These are phyloP conservation scores for Aquilaria sinensis DNA, from an alignment of 345 rosid species.

Conservation along the genomic window DNA sequence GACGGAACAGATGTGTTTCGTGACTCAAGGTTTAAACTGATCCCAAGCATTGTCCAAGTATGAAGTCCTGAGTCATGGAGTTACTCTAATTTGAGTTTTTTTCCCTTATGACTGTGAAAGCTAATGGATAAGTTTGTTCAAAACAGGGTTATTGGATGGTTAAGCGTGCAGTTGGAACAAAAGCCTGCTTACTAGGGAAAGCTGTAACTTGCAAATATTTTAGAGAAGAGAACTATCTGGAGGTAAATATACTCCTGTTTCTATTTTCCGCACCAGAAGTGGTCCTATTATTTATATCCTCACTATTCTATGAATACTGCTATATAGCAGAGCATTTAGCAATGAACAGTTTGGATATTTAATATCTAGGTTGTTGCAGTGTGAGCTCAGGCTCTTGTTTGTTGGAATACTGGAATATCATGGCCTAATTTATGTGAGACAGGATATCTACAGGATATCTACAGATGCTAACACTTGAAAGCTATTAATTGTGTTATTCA, in stretches of 20 bases:
- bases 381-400: too few species aligned
- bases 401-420: too few species aligned
- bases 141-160: slow-evolving; percentile 99
- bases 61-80: slow-evolving; percentile 1
- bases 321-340: too few species aligned
- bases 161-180: slow-evolving; percentile 97
- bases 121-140: slow-evolving; percentile 2
- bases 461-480: too few species aligned
- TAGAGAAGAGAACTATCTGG: slow-evolving; percentile 88
- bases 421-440: too few species aligned
- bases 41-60: slow-evolving; percentile 94
- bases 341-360: too few species aligned
- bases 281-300: background rate
- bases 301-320: too few species aligned
- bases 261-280: background rate
- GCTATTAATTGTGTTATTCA: too few species aligned
- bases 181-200: slow-evolving; percentile 94
- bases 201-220: slow-evolving; percentile 94
- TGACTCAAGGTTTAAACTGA: slow-evolving; percentile 83
- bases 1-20: slow-evolving; percentile 84
- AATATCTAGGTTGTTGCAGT: too few species aligned
- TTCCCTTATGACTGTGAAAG: slow-evolving; percentile 5
- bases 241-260: slow-evolving; percentile 35
- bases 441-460: too few species aligned
- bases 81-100: background rate